A percentile compares a stretch with the other conserved stretches of the same genome.
These are phyloP conservation scores for Mortierella alpina DNA, from an alignment of 192 early-diverging fungal genomes.

Conservation along the genomic window DNA sequence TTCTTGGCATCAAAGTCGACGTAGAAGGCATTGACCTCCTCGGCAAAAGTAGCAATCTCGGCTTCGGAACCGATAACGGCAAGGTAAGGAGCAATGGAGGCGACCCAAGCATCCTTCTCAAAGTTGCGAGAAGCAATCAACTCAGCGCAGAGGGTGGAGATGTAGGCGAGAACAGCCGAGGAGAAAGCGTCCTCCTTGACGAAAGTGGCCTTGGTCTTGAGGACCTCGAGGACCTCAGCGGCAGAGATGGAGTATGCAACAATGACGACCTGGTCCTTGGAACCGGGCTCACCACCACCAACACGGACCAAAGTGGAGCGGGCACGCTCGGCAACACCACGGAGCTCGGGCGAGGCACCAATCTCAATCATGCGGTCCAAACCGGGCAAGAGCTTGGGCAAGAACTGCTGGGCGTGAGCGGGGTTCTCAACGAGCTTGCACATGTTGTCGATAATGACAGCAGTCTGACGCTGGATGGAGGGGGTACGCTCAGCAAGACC, in stretches of 20 bases:
- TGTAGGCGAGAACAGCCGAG: slow-evolving; percentile 63
- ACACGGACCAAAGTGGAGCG: slow-evolving; percentile 75
- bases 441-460: slow-evolving; percentile 93
- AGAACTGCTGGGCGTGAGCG: slow-evolving; percentile 81
- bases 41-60: slow-evolving; percentile 60
- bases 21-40: slow-evolving; percentile 59
- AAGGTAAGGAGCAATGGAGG: slow-evolving; percentile 67
- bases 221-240: slow-evolving; percentile 58
- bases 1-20: slow-evolving; percentile 56
- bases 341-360: slow-evolving; percentile 82
- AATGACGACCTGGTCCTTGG: slow-evolving; percentile 63
- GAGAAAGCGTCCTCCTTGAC: slow-evolving; percentile 62
- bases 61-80: slow-evolving; percentile 65
- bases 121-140: slow-evolving; percentile 74
- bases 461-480: slow-evolving; percentile 78
- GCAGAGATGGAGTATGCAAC: slow-evolving; percentile 58
- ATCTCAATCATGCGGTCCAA: slow-evolving; percentile 82
- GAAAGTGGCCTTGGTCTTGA: slow-evolving; percentile 64
- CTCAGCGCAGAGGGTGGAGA: slow-evolving; percentile 66
- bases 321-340: slow-evolving; percentile 75
- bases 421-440: slow-evolving; percentile 90
- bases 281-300: slow-evolving; percentile 64
- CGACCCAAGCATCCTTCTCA: slow-evolving; percentile 74
- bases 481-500: slow-evolving; percentile 77
- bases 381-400: slow-evolving; percentile 81